Base-by-base conservation (phyloP, 2,329 filamentous ascomycete genomes). In the Clonostachys sp. region DNA sequence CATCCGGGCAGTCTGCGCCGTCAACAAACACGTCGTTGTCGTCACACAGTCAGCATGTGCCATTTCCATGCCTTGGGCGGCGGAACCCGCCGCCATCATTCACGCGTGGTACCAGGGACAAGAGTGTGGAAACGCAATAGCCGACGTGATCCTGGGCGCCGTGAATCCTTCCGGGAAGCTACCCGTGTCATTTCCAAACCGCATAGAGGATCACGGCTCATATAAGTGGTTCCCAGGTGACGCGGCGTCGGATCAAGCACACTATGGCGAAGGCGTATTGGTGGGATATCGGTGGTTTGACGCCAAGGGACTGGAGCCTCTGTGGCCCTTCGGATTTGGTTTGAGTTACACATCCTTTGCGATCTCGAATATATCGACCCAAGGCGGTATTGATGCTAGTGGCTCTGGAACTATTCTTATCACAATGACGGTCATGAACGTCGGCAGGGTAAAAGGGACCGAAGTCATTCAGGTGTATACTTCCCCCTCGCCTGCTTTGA, bases 101-200 rank as follows among this genome's bases (percentile, higher is more conserved):
- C 80, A 86, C 53, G 82, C 81, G 5, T 88, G 84, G 84, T 88
- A 86, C 54, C 82, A 83, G 51, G 85, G 85, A 12, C 84, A 88
- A 55, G 84, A 89, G 61, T 79, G 81, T 5, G 85, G 84, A 1
- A 86, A 87, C 53, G 83, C 81, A 1, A 79, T 89, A 45, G 83
- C 81, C 4, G 83, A 87, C 52, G 75, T 87, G 1, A 67, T 88
- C 6, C 82, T 84, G 53, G 84, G 84, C 34, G 71, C 77, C 44
- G 71, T 78, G 42, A 86, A 48, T 33, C 49, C 51, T 4, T 34
- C 30, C 4, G 51, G 51, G 16, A 50, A 41, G 30, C 46, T 52
- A 8, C 48, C 50, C 5, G 35, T 52, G 8, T 39, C 50, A 14
- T 52, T 44, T 43, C 50, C 50, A 13, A 57, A 61, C 36, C 36